These are phyloP conservation scores for Hypoxylon sp. DNA, from an alignment of 2,329 filamentous ascomycete species.

Conservation along the genomic window DNA sequence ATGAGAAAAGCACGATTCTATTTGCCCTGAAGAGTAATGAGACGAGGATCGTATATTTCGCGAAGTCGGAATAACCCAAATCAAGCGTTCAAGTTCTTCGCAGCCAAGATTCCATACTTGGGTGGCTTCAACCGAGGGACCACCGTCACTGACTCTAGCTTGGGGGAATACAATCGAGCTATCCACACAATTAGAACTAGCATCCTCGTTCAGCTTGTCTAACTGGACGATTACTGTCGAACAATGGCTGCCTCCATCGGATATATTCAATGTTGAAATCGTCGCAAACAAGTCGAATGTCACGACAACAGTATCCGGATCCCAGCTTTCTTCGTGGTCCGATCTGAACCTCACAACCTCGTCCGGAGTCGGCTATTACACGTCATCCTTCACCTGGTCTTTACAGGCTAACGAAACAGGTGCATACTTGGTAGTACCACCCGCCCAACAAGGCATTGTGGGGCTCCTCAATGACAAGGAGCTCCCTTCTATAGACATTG, in stretches of 20 bases:
- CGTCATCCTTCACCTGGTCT: neutral
- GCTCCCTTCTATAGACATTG: neutral
- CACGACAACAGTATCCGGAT: neutral
- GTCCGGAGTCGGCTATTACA: neutral
- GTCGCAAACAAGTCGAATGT: neutral
- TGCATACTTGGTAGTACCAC: neutral
- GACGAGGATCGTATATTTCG: neutral
- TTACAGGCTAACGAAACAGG: neutral
- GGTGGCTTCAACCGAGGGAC: neutral
- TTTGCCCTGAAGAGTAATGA: constrained; percentile 1
- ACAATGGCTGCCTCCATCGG: neutral
- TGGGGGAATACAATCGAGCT: neutral
- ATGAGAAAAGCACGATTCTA: neutral
- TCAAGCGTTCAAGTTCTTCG: neutral
- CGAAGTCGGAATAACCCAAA: neutral
- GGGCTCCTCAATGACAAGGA: neutral
- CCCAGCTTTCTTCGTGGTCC: neutral
- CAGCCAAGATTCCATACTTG: neutral
- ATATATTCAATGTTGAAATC: neutral
- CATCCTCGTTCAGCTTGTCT: neutral
- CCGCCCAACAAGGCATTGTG: neutral
- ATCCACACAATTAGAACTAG: neutral
- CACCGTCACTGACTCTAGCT: neutral
- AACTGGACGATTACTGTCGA: neutral
- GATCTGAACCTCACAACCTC: neutral